phyloP scores from a whole-genome alignment of 2,329 filamentous ascomycete species.

The Diaporthe longicolla region DNA sequence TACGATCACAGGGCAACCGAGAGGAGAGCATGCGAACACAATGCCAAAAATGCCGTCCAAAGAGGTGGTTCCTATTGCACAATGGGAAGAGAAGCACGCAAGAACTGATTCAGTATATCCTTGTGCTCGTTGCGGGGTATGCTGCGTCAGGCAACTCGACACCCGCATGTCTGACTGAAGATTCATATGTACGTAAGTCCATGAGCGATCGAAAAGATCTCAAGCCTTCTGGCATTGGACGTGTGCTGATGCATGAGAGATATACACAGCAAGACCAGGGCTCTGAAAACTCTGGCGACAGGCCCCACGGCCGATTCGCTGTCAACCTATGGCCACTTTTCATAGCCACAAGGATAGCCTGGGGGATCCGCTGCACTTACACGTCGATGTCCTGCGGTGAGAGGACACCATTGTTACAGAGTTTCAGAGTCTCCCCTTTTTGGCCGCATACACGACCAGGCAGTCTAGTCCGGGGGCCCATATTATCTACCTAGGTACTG shows the following conservation, averaged over 20 bases:
- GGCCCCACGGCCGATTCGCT: slow-evolving; percentile 29
- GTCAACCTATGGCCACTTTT: slow-evolving; percentile 30
- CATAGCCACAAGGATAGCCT: slow-evolving; percentile 23
- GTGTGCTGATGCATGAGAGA: not conserved
- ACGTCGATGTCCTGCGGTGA: slow-evolving; percentile 31
- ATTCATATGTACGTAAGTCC: slow-evolving; percentile 11
- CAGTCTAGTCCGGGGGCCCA: slow-evolving; percentile 10
- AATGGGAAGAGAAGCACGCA: not conserved
- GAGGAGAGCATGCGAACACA: not conserved
- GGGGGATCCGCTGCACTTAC: slow-evolving; percentile 33
- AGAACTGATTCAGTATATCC: slow-evolving; percentile 5
- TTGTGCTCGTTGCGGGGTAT: not conserved
- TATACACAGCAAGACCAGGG: not conserved
- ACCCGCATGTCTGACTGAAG: not conserved
- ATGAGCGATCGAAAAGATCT: not conserved
- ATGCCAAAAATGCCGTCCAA: not conserved
- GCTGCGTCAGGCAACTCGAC: slow-evolving; percentile 4
- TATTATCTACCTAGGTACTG: slow-evolving; percentile 19
- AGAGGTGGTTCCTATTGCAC: not conserved
- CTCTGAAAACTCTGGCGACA: slow-evolving; percentile 29
- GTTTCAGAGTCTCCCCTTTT: slow-evolving; percentile 32
- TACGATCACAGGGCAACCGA: not conserved
- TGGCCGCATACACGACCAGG: slow-evolving; percentile 30
- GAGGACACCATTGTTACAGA: not conserved
- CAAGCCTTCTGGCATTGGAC: slow-evolving; percentile 4